phyloP scores from a whole-genome alignment of 352 stramenopile genomes.

The Phytophthora pinifolia region DNA sequence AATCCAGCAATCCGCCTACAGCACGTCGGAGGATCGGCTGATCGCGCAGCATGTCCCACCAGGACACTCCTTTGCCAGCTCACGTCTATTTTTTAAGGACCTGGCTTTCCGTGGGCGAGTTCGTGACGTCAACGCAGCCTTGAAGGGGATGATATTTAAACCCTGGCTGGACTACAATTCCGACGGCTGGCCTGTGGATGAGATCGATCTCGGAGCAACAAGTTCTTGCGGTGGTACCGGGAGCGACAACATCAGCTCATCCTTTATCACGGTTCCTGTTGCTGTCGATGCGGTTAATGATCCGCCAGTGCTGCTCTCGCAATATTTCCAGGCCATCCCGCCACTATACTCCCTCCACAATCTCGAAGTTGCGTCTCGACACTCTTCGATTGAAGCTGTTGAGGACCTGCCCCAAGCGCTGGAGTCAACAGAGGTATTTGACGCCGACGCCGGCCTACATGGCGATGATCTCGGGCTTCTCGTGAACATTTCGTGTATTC shows the following conservation, averaged over 20 bases:
- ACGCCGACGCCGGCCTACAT: constrained; percentile 21
- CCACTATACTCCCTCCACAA: constrained; percentile 4
- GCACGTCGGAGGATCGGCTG: constrained; percentile 15
- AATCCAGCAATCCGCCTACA: constrained; percentile 22
- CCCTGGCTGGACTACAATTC: constrained; percentile 55
- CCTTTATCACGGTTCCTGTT: constrained; percentile 22
- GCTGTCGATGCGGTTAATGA: constrained; percentile 38
- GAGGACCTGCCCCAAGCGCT: constrained; percentile 38
- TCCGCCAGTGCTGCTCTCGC: constrained; percentile 31
- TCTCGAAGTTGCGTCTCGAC: constrained; percentile 1
- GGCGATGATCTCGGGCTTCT: constrained; percentile 27
- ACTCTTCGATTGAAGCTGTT: constrained; percentile 30
- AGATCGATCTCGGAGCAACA: constrained; percentile 29
- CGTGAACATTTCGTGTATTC: constrained; percentile 43
- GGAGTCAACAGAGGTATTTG: constrained; percentile 24
- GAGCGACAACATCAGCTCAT: neutral
- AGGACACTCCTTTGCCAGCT: constrained; percentile 13
- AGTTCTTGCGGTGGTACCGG: constrained; percentile 9
- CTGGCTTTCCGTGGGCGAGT: constrained; percentile 36
- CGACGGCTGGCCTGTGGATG: constrained; percentile 32
- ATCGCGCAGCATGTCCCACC: constrained; percentile 16
- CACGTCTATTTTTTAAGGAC: constrained; percentile 46
- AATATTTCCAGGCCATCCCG: constrained; percentile 28
- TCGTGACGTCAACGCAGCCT: constrained; percentile 46
- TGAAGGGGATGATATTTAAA: constrained; percentile 58